Evolutionary conservation across 306 rosid genomes (phyloP).

Genomic region (Quercus variabilis): DNA sequence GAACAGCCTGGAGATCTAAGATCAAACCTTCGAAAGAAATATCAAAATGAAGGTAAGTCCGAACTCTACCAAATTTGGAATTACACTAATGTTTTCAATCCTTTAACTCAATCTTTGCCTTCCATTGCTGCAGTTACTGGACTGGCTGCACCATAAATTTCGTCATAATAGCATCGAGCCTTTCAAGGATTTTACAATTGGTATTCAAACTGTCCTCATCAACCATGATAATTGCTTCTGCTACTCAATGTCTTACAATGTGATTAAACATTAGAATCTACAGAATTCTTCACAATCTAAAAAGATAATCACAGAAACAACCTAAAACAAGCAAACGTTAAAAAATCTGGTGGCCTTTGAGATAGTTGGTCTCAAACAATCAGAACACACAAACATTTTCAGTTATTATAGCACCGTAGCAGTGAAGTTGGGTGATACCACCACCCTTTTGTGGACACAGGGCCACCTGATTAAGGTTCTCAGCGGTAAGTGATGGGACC

Average conservation of each 20-base stretch:
- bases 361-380: background rate
- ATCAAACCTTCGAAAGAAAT: conserved; percentile 36
- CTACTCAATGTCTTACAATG: background rate
- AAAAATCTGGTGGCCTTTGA: background rate
- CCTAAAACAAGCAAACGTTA: conserved; percentile 7
- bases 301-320: background rate
- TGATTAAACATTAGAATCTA: background rate
- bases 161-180: conserved; percentile 57
- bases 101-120: conserved; percentile 28
- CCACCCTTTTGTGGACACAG: background rate
- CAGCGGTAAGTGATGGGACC: conserved; percentile 2
- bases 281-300: background rate
- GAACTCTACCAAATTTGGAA: conserved; percentile 22
- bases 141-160: conserved; percentile 83
- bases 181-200: conserved; percentile 59
- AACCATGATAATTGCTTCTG: background rate
- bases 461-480: conserved; percentile 9
- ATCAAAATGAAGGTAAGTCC: conserved; percentile 78
- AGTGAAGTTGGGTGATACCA: background rate
- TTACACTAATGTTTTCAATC: conserved; percentile 17
- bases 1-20: conserved; percentile 26
- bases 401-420: conserved; percentile 3
- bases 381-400: background rate
- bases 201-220: conserved; percentile 43
- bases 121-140: conserved; percentile 69